These are phyloP conservation scores for Mycena capillaripes DNA, from an alignment of 768 basidiomycete genomes.

Conservation along the genomic window DNA sequence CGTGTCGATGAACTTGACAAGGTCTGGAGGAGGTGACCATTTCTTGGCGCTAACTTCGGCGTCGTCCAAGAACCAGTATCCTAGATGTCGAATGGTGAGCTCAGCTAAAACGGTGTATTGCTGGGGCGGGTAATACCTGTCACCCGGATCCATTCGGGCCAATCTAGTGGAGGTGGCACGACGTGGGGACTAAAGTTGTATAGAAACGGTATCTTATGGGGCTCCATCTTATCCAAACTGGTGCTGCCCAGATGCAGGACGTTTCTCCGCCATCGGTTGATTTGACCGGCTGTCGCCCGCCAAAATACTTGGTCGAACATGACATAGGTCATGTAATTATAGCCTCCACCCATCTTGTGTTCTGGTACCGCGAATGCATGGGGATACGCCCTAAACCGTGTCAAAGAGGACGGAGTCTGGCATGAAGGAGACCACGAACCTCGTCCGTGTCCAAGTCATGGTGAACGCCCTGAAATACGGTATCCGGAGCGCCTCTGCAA, in stretches of 20 bases:
- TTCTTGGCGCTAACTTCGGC: constrained; percentile 91
- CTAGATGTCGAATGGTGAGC: constrained; percentile 52
- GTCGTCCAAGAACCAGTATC: constrained; percentile 97
- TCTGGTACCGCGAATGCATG: constrained; percentile 99
- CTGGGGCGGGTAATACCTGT: constrained; percentile 66
- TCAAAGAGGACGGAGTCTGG: constrained; percentile 10
- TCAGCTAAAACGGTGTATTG: background rate
- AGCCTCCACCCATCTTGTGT: constrained; percentile 96
- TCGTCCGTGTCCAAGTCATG: constrained; percentile 97
- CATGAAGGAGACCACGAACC: constrained; percentile 56
- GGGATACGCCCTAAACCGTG: constrained; percentile 82
- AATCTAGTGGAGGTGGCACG: constrained; percentile 95
- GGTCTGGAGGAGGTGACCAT: constrained; percentile 88
- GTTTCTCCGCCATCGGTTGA: constrained; percentile 94
- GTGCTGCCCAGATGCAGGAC: constrained; percentile 83
- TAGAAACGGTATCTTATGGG: constrained; percentile 96
- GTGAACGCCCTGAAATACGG: constrained; percentile 97
- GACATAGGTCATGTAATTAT: constrained; percentile 99
- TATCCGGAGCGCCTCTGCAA: constrained; percentile 93
- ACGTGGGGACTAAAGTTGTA: constrained; percentile 96
- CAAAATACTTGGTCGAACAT: constrained; percentile 99
- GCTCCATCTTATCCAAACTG: constrained; percentile 94
- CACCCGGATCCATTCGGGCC: constrained; percentile 98
- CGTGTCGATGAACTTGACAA: constrained; percentile 85
- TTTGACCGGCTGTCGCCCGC: constrained; percentile 93